phyloP scores from a whole-genome alignment of 768 basidiomycete genomes.

The Sporobolomyces phaffii region DNA sequence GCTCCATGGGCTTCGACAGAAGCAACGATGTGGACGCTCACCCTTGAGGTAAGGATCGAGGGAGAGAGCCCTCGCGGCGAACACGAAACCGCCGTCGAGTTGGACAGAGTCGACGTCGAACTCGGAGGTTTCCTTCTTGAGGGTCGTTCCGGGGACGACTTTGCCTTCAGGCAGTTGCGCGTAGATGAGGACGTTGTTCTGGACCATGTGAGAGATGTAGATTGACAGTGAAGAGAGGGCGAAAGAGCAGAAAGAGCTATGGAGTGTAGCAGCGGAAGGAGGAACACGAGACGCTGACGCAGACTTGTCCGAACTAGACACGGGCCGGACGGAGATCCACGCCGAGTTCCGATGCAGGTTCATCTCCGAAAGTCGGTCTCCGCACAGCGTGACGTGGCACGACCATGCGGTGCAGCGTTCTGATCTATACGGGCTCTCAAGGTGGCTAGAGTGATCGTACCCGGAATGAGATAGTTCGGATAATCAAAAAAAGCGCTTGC shows the following conservation, averaged over 20 bases:
- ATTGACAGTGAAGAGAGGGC: not conserved
- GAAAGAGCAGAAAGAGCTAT: not conserved
- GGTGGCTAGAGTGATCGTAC: too few relatives aligned
- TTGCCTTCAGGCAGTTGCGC: not conserved
- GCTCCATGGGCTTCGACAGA: too few relatives aligned
- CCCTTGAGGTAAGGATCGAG: conserved; percentile 45
- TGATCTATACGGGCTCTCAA: too few relatives aligned
- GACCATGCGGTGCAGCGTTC: too few relatives aligned
- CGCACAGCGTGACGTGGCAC: too few relatives aligned
- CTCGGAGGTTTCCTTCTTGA: conserved; percentile 9
- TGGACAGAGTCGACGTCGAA: conserved; percentile 39
- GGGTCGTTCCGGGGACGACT: conserved; percentile 8
- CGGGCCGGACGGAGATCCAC: too few relatives aligned
- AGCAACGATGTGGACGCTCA: not conserved
- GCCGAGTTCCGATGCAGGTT: too few relatives aligned
- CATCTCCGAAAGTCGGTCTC: too few relatives aligned
- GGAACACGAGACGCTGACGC: too few relatives aligned
- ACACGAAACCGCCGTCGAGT: conserved; percentile 32
- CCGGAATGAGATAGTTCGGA: too few relatives aligned
- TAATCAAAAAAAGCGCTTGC: too few relatives aligned
- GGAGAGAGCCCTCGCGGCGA: conserved; percentile 31
- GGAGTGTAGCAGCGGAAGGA: not conserved
- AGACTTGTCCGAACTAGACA: too few relatives aligned
- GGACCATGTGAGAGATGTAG: not conserved
- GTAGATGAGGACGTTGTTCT: conserved; percentile 23